Evolutionary conservation across 2,329 filamentous ascomycete genomes (phyloP).

Genomic region (Ilyonectria mors-panacis): DNA sequence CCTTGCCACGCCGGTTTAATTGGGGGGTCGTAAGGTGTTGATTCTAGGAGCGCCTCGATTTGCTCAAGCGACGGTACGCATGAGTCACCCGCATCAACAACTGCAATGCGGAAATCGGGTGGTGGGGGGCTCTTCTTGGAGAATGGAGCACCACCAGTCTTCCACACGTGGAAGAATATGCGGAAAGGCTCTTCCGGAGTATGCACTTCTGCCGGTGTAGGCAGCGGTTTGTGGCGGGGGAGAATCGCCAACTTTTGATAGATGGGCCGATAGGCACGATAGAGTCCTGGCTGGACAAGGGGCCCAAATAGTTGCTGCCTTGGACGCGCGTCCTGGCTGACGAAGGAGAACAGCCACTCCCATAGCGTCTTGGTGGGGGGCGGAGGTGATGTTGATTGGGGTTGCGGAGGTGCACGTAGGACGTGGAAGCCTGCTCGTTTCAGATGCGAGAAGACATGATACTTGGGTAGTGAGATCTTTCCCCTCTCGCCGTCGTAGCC

Average conservation of each 20-base stretch:
- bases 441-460: conserved; percentile 88
- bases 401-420: conserved; percentile 71
- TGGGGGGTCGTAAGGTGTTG: conserved; percentile 79
- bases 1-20: conserved; percentile 49
- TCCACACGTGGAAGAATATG: conserved; percentile 87
- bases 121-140: conserved; percentile 83
- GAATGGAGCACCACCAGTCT: conserved; percentile 72
- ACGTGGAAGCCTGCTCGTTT: conserved; percentile 88
- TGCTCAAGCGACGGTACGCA: conserved; percentile 81
- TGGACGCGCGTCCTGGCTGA: conserved; percentile 50
- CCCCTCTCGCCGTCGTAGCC: conserved; percentile 76
- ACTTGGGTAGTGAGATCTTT: conserved; percentile 81
- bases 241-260: conserved; percentile 84
- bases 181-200: conserved; percentile 71
- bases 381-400: conserved; percentile 35
- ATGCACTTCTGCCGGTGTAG: conserved; percentile 44
- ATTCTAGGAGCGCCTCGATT: conserved; percentile 79
- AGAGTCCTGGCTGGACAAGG: conserved; percentile 73
- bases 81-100: conserved; percentile 82
- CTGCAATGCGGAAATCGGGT: conserved; percentile 88
- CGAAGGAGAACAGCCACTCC: conserved; percentile 68
- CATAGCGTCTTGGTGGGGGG: conserved; percentile 56
- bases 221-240: conserved; percentile 74
- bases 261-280: conserved; percentile 78
- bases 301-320: conserved; percentile 64